phyloP scores from a whole-genome alignment of 148 eudicot genomes.

The Limonium bicolor region DNA sequence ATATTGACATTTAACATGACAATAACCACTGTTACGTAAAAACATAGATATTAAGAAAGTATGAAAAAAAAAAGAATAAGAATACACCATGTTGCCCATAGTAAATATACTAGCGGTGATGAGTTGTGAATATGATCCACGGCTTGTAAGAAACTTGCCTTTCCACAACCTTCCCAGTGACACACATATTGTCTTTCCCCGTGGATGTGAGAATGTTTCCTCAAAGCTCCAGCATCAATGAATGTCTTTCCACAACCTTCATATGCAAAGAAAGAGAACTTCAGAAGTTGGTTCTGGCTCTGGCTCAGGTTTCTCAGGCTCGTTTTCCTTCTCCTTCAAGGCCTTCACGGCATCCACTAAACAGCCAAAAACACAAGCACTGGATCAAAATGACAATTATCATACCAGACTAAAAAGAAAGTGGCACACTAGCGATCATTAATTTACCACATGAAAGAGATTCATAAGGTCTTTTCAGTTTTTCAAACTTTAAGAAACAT shows the following conservation, averaged over 20 bases:
- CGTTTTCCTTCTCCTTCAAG: slow-evolving; percentile 59
- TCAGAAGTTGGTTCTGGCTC: slow-evolving; percentile 96
- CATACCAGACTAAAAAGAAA: not conserved
- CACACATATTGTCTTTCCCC: slow-evolving; percentile 93
- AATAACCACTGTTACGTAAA: too few relatives aligned
- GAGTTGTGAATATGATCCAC: too few relatives aligned
- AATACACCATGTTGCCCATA: too few relatives aligned
- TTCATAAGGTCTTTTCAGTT: too few relatives aligned
- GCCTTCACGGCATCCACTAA: slow-evolving; percentile 58
- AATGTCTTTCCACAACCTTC: slow-evolving; percentile 97
- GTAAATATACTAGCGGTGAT: too few relatives aligned
- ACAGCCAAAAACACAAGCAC: not conserved
- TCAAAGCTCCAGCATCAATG: slow-evolving; percentile 90
- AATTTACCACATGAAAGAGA: too few relatives aligned
- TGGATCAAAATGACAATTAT: not conserved
- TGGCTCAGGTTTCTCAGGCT: slow-evolving; percentile 49
- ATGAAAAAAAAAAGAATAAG: slow-evolving; percentile 4
- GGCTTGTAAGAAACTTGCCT: slow-evolving; percentile 31
- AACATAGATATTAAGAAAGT: too few relatives aligned
- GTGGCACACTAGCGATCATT: not conserved
- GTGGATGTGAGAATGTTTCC: slow-evolving; percentile 92
- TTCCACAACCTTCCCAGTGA: slow-evolving; percentile 78
- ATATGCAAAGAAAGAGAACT: slow-evolving; percentile 95
- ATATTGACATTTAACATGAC: too few relatives aligned
- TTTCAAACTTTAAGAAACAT: too few relatives aligned